Base-by-base conservation (phyloP, 2,329 filamentous ascomycete species). In the Nemania bipapillata region DNA sequence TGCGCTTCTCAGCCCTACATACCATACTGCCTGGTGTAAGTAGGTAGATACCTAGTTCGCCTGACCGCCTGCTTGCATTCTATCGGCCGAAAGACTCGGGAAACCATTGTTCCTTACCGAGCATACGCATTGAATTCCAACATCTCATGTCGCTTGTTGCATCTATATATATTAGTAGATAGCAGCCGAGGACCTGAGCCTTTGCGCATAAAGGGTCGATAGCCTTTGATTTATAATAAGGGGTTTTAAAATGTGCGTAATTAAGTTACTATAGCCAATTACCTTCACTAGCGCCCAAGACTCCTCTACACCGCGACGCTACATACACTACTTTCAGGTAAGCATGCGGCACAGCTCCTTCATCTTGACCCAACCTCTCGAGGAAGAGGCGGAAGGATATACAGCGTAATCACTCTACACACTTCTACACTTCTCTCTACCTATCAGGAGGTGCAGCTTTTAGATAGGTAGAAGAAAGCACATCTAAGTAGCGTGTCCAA, bases 341-440 rank as follows among this genome's bases (percentile, higher is more conserved):
- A 28, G 58, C 22, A n/a, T 37, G 59, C 47, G 65, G 65, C 65
- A 63, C 65, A 54, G 65, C 35, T 57, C 35, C 24, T 32, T 9
- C 53, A 40, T 1, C n/a, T 26, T 20, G 2, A 37, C 53, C 50
- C 1, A 20, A 32, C 26, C 50, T 32, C 15, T n/a, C 17, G 17
- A 45, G 40, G 40, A n/a, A 17, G 11, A 7, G 50, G 37, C 22
- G 17, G 52, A 30, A 54, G 9, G 24, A 54, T 40, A 40, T 45
- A 45, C 40, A 6, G 15, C 40, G 17, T n/a, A 8, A 6, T 1
- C 40, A 40, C 9, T 40, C 37, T n/a, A 40, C 17, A 3, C 12
- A 12, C 40, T 20, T n/a, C 6, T n/a, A n/a, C 17, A 20, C 40
- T 6, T 45, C 17, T 45, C 17, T 45, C 40, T 17, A 17, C 17